Evolutionary conservation across 805 yeast genomes (phyloP), one percentile per base, ranked within the genome.

Genomic region (Cyberlindnera xishuangbannaensis): DNA sequence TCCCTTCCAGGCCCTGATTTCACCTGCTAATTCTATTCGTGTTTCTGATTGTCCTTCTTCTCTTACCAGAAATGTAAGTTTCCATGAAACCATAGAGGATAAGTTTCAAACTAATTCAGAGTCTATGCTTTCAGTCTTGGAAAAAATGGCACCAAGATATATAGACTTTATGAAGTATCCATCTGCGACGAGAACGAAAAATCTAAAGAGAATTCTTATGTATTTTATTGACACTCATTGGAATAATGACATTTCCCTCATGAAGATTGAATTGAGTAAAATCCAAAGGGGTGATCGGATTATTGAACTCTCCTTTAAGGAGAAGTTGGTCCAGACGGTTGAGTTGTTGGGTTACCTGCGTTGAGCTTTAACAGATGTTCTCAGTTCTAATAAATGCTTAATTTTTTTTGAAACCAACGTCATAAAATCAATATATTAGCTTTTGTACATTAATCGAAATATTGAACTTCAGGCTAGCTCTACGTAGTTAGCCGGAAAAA

Each of bases 401-500:
- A n/a, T n/a, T n/a, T n/a, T n/a, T n/a, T n/a, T n/a, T n/a, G n/a
- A n/a, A n/a, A n/a, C n/a, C n/a, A n/a, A n/a, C n/a, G n/a, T n/a
- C n/a, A n/a, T n/a, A n/a, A n/a, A n/a, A n/a, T n/a, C n/a, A n/a
- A n/a, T n/a, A n/a, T 20, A 20, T 9, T 12, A 20, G 11, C 23
- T 12, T 9, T 20, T 20, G 23, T 20, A 20, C 23, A 20, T 9
- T 24, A 6, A 15, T n/a, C n/a, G n/a, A n/a, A n/a, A n/a, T n/a
- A n/a, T n/a, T n/a, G n/a, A n/a, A n/a, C n/a, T n/a, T 33, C 22
- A 63, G 10, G 64, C 69, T 49, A 88, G 60, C 55, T 88, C 95
- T 27, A 90, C 97, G 54, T 90, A 90, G 57, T 90, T 90, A 3
- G 98, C 98, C 8, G 98, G 98, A 71, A 90, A 90, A 15, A 88